Base-by-base conservation (phyloP, 1,139 yeast species). In the Pichia sp. region DNA sequence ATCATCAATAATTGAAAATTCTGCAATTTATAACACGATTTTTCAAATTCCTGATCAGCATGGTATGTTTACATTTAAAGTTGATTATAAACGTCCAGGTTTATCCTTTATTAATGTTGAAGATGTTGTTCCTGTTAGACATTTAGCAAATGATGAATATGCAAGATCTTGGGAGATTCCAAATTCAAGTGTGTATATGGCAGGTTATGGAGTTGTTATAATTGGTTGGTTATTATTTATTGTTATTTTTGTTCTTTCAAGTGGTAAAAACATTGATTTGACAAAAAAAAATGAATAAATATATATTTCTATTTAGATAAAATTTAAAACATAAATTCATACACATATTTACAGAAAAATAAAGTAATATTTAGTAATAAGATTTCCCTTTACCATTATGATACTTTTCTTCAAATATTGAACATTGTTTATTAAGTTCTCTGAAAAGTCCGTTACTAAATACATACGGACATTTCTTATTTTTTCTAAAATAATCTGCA, bases 61-160 rank as follows among this genome's bases (percentile, higher is more conserved):
- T 62, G 99, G 99, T 47, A 85, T 92, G 77, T 94, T 89, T 67
- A 87, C 97, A 4, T 87, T 87, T 65, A 76, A 76, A 52, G 73
- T 86, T 42, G 84, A 84, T 57, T 90, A 90, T 69, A 77, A 78
- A 64, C 80, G 96, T 60, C 70, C 78, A n/a, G 97, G 97, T 8
- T 71, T 75, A 55, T 73, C 85, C 29, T 87, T 71, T 63, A 64
- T 92, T 50, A 70, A 71, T 22, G 87, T 83, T 58, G 74, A 76
- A 51, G 73, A 74, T 49, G 80, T 84, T 20, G 89, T 89, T 40
- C 81, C 97, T 2, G 82, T 94, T 40, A 81, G 98, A 64, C 97
- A 94, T 65, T 76, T 87, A 60, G 97, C 97, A 50, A 92, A 90
- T 63, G 96, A 92, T 63, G 98, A 94, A 68, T 94, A 82, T 71